These are phyloP conservation scores for Pichia sorboxylosa DNA, from an alignment of 1,139 yeast genomes.

Conservation along the genomic window DNA sequence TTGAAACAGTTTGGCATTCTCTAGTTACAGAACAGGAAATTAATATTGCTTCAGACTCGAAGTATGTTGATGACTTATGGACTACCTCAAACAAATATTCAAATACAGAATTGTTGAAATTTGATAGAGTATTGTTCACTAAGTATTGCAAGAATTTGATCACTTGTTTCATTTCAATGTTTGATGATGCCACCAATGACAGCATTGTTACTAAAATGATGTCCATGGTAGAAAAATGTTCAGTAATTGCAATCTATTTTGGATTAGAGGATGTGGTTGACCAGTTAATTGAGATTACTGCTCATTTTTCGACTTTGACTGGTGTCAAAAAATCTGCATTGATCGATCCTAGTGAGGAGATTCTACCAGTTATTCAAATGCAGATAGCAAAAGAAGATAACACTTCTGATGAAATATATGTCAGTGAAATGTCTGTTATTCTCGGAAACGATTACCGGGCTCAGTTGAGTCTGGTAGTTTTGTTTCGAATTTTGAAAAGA, in stretches of 20 bases:
- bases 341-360: conserved; percentile 17
- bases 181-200: conserved; percentile 83
- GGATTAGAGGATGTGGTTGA: conserved; percentile 49
- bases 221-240: conserved; percentile 77
- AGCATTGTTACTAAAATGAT: conserved; percentile 78
- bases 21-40: conserved; percentile 45
- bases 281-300: conserved; percentile 47
- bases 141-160: conserved; percentile 50
- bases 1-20: conserved; percentile 89
- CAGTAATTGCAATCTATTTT: conserved; percentile 61
- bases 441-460: conserved; percentile 89
- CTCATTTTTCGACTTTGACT: conserved; percentile 51
- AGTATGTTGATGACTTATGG: conserved; percentile 12
- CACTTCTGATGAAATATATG: conserved; percentile 38
- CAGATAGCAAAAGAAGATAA: conserved; percentile 13
- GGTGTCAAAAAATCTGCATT: conserved; percentile 22
- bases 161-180: conserved; percentile 61
- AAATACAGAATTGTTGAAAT: conserved; percentile 28
- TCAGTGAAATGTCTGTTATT: conserved; percentile 70
- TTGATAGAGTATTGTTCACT: conserved; percentile 62
- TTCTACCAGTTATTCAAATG: conserved; percentile 24
- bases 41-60: conserved; percentile 15
- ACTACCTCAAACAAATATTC: conserved; percentile 18
- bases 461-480: conserved; percentile 75
- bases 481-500: conserved; percentile 64